Evolutionary conservation across 768 basidiomycete genomes (phyloP).

Genomic region (Termitomyces sp.): DNA sequence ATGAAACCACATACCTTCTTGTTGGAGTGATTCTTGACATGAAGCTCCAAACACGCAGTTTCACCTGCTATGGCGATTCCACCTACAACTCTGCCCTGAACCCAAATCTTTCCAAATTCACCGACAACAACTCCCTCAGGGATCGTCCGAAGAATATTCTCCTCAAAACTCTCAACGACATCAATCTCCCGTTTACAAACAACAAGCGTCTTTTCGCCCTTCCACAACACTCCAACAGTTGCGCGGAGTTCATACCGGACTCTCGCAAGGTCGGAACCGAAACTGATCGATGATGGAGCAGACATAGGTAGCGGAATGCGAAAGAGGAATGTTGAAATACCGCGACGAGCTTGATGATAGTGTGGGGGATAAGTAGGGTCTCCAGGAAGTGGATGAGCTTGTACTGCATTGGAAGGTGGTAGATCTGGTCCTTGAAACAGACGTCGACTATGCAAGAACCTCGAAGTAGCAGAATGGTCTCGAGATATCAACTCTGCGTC

Average conservation of each 20-base stretch:
- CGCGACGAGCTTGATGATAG: slow-evolving; percentile 73
- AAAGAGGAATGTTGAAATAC: slow-evolving; percentile 77
- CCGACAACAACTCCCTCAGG: slow-evolving; percentile 65
- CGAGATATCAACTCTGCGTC: slow-evolving; percentile 68
- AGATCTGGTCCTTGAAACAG: slow-evolving; percentile 80
- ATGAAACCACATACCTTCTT: slow-evolving; percentile 55
- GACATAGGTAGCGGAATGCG: slow-evolving; percentile 66
- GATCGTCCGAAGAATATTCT: slow-evolving; percentile 31
- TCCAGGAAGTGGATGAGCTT: slow-evolving; percentile 54
- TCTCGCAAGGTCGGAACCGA: slow-evolving; percentile 64
- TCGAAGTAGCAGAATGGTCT: slow-evolving; percentile 78
- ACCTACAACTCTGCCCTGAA: slow-evolving; percentile 63
- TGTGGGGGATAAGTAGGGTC: slow-evolving; percentile 59
- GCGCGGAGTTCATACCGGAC: slow-evolving; percentile 74
- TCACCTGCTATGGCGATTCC: slow-evolving; percentile 65
- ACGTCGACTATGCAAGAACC: slow-evolving; percentile 66
- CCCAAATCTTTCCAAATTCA: slow-evolving; percentile 79
- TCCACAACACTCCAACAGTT: slow-evolving; percentile 71
- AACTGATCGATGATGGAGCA: slow-evolving; percentile 68
- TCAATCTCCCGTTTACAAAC: slow-evolving; percentile 58
- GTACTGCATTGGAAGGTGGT: slow-evolving; percentile 82
- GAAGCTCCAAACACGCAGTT: slow-evolving; percentile 68
- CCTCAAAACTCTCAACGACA: slow-evolving; percentile 56
- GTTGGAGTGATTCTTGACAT: slow-evolving; percentile 77
- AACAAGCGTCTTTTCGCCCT: slow-evolving; percentile 67